phyloP scores from a whole-genome alignment of 805 yeast species.

The Yarrowia divulgata region DNA sequence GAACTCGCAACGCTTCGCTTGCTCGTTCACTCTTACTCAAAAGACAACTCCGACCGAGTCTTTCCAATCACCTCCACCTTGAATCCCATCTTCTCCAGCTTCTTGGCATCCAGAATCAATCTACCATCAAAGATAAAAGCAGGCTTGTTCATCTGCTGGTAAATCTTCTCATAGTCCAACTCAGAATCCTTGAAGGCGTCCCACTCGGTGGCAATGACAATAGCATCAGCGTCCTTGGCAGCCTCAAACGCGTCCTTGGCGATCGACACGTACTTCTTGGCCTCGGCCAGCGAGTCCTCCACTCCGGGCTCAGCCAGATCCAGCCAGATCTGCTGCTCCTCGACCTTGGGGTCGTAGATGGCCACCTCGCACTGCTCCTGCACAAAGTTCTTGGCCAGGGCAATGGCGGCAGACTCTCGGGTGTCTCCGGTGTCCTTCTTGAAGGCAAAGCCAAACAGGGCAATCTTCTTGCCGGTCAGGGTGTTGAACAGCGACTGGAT shows the following conservation, averaged over 20 bases:
- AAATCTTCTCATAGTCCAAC: conserved; percentile 47
- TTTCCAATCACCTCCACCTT: conserved; percentile 47
- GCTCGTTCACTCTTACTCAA: too few species aligned
- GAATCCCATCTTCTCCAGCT: conserved; percentile 46
- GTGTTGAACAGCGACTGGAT: conserved; percentile 47
- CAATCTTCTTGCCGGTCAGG: conserved; percentile 46
- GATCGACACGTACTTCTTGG: conserved; percentile 43
- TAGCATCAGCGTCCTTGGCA: conserved; percentile 46
- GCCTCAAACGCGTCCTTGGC: conserved; percentile 47
- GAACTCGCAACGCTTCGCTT: too few species aligned
- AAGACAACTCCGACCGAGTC: conserved; percentile 29
- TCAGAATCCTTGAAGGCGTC: conserved; percentile 47
- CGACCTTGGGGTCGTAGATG: conserved; percentile 49
- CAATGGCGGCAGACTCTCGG: conserved; percentile 48
- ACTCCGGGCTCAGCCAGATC: conserved; percentile 39
- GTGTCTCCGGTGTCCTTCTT: conserved; percentile 50
- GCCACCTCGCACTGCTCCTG: conserved; percentile 48
- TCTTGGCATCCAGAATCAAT: conserved; percentile 45
- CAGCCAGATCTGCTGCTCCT: conserved; percentile 45
- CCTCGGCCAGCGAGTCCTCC: conserved; percentile 41
- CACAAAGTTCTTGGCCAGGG: conserved; percentile 46
- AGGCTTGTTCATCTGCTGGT: conserved; percentile 47
- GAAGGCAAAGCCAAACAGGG: conserved; percentile 49
- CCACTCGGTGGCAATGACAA: conserved; percentile 49
- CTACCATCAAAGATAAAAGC: conserved; percentile 48